A percentile compares a stretch with the other conserved stretches of the same genome.
phyloP scores from a whole-genome alignment of 1,284 basidiomycete species.

The Tetrapyrgos nigripes region DNA sequence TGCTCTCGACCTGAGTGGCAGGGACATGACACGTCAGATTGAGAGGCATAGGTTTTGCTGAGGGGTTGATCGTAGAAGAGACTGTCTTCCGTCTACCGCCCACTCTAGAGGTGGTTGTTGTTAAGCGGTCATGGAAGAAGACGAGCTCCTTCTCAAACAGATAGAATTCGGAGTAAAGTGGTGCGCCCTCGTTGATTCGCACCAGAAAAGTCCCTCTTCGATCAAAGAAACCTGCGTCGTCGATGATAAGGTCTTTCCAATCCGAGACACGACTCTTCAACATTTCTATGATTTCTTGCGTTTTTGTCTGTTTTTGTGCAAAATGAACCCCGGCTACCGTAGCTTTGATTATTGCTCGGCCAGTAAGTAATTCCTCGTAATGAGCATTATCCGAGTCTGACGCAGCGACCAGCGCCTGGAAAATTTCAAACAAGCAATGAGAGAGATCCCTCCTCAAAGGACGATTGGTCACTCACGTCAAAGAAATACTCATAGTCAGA shows the following conservation, averaged over 20 bases:
- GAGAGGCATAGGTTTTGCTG: neutral
- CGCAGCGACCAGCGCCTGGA: slow-evolving; percentile 6
- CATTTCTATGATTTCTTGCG: slow-evolving; percentile 4
- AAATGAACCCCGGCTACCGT: neutral
- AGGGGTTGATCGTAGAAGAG: neutral
- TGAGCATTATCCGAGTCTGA: slow-evolving; percentile 1
- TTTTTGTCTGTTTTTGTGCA: slow-evolving; percentile 11
- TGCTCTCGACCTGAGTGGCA: neutral
- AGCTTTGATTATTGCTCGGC: slow-evolving; percentile 2
- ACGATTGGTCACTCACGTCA: slow-evolving; percentile 4
- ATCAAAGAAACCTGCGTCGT: slow-evolving; percentile 4
- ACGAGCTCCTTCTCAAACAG: slow-evolving; percentile 17
- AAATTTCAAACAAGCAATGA: neutral
- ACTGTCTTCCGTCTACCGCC: slow-evolving; percentile 12
- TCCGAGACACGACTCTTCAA: slow-evolving; percentile 11
- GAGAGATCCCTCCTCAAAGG: neutral
- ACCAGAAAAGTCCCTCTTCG: slow-evolving; percentile 8
- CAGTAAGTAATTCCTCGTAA: slow-evolving; percentile 3
- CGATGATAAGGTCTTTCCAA: slow-evolving; percentile 11
- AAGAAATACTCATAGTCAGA: neutral
- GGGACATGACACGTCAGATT: neutral
- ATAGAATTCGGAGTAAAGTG: slow-evolving; percentile 11
- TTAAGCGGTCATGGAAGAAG: slow-evolving; percentile 14
- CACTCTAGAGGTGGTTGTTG: slow-evolving; percentile 4
- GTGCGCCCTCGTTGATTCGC: slow-evolving; percentile 11